Evolutionary conservation across 331 rosid genomes (phyloP), one percentile per base, ranked within the genome.

Genomic region (Arachis monticola): DNA sequence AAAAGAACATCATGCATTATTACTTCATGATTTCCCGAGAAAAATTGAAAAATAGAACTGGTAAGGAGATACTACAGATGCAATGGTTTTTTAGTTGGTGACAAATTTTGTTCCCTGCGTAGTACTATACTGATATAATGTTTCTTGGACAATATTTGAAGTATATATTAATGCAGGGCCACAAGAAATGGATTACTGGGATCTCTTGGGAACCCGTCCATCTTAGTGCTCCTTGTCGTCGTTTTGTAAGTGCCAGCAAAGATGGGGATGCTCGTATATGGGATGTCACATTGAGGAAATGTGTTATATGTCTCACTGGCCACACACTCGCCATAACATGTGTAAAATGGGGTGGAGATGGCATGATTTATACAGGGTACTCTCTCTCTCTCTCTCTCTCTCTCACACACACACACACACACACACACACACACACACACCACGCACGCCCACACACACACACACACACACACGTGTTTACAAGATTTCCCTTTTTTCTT

Each of bases 281-380:
- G 99, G 99, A 94, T 77, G 38, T 90, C 69, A 61, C 88, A 10
- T 65, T 87, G 51, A 94, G 79, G 85, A 92, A 79, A 87, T 73
- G 88, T 69, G 85, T 92, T 60, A 75, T 88, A 57, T 63, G 85
- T 83, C 96, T 94, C 70, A 88, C 82, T 69, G 97, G 99, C 70
- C 99, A 94, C 77, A 90, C 93, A 67, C 96, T 90, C 62, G 95
- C 99, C 7, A 81, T 94, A 83, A 94, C 96, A 46, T 92, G 97
- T 53, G 92, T 94, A n/a, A 94, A 94, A 83, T 94, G 99, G 99
- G 99, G 99, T 35, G 99, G 99, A 77, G 99, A 94, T 86, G 97
- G 99, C 52, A 84, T 92, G 69, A 92, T 94, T 57, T 94, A 92
- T 80, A 92, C 99, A 0, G 97, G 97, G 97, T 94, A 94, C 55